Percentiles rank a stretch among this genome's conserved stretches.
These are phyloP conservation scores for Pyricularia sp. DNA, from an alignment of 2,329 filamentous ascomycete species.

Conservation along the genomic window DNA sequence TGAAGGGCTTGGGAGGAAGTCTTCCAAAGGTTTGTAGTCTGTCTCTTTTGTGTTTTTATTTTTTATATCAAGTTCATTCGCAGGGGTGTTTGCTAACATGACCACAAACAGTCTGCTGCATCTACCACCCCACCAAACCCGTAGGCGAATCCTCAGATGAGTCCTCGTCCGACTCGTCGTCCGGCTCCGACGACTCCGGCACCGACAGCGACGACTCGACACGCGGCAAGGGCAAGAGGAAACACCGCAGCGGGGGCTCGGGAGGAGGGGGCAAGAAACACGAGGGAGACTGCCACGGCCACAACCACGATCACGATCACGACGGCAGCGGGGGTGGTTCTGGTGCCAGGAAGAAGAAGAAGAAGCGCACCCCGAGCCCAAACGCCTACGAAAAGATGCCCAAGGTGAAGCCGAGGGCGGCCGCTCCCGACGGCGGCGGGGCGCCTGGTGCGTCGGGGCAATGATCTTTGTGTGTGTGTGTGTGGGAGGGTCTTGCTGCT, in stretches of 20 bases:
- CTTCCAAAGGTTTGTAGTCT: constrained; percentile 65
- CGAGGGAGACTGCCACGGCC: constrained; percentile 19
- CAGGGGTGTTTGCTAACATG: not conserved
- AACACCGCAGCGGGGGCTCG: constrained; percentile 19
- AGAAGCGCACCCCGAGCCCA: constrained; percentile 46
- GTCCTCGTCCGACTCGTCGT: constrained; percentile 40
- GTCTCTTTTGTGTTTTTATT: not conserved
- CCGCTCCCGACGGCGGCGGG: not conserved
- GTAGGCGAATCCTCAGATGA: constrained; percentile 76
- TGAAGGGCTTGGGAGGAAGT: constrained; percentile 88
- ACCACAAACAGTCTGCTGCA: constrained; percentile 74
- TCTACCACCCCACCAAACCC: constrained; percentile 80
- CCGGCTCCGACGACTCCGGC: constrained; percentile 36
- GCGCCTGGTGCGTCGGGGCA: not conserved
- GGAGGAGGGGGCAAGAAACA: constrained; percentile 8
- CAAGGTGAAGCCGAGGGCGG: constrained; percentile 27
- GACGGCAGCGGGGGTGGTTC: constrained; percentile 1
- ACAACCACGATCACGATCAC: constrained; percentile 8
- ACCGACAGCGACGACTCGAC: constrained; percentile 44
- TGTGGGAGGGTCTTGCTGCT: not conserved
- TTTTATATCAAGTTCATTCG: too few relatives aligned
- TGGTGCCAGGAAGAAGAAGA: constrained; percentile 13
- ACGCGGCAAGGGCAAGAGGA: constrained; percentile 9
- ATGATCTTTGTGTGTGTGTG: not conserved
- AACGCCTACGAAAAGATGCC: constrained; percentile 78